Conservation (phyloP, 2,329 filamentous ascomycete genomes). For the Neonectria neomacrospora region DNA sequence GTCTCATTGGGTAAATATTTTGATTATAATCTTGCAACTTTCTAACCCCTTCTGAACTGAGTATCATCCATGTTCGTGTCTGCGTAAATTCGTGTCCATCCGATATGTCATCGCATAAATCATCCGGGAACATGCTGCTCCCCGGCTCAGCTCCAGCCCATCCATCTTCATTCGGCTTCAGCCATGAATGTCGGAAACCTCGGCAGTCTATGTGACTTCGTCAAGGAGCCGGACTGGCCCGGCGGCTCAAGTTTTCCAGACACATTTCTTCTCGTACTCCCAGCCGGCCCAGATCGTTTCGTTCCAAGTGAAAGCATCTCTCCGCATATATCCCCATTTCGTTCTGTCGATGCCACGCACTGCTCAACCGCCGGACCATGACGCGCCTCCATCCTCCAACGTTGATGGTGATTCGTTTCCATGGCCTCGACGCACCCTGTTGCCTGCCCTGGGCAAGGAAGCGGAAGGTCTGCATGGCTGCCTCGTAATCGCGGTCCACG, state of each 20-base stretch:
- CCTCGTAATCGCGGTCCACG: conserved; percentile 53
- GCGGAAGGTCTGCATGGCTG: conserved; percentile 49
- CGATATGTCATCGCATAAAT: neutral
- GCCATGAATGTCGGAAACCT: neutral
- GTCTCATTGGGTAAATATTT: neutral
- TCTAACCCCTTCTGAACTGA: neutral
- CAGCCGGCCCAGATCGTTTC: conserved; percentile 35
- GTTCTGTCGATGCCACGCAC: conserved; percentile 55
- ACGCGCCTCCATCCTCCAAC: conserved; percentile 60
- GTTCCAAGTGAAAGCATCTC: conserved; percentile 58
- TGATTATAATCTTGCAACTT: conserved; percentile 13
- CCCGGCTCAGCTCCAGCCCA: neutral
- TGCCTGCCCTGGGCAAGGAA: conserved; percentile 48
- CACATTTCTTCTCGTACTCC: conserved; percentile 44
- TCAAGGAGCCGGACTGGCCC: conserved; percentile 37
- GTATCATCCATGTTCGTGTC: conserved; percentile 22
- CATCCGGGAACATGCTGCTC: neutral
- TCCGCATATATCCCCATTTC: conserved; percentile 58
- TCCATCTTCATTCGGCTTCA: neutral
- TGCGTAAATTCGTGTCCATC: conserved; percentile 18
- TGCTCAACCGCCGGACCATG: conserved; percentile 56
- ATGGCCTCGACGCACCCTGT: conserved; percentile 40
- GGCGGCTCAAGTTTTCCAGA: conserved; percentile 42
- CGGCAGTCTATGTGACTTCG: conserved; percentile 6
- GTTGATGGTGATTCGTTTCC: conserved; percentile 57